Percentiles rank a stretch among this genome's conserved stretches.
Evolutionary conservation across 2,329 filamentous ascomycete species (phyloP).

Genomic region (Piedraia hortae): DNA sequence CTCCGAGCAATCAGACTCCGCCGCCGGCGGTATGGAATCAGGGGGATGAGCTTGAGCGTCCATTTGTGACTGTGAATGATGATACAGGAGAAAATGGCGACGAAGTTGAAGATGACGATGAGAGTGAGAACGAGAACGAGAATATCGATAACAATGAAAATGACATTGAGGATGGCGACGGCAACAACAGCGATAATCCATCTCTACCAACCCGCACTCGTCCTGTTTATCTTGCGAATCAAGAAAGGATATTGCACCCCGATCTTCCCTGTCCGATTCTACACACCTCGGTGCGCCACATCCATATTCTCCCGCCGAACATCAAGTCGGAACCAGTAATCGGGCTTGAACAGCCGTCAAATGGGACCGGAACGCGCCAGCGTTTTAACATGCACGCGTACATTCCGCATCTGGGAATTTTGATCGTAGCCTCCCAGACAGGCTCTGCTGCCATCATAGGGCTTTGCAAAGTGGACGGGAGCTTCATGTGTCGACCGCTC

Average conservation of each 20-base stretch:
- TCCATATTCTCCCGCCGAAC: slow-evolving; percentile 18
- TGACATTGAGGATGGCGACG: not conserved
- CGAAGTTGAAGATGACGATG: slow-evolving; percentile 1
- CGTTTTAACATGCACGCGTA: slow-evolving; percentile 34
- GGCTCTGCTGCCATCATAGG: too few species aligned
- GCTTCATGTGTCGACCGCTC: too few species aligned
- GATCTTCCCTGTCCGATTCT: slow-evolving; percentile 17
- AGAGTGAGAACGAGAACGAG: not conserved
- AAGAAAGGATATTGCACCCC: too few species aligned
- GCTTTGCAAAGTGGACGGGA: too few species aligned
- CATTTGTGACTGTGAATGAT: not conserved
- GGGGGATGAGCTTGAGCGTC: too few species aligned
- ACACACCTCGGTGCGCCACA: slow-evolving; percentile 15
- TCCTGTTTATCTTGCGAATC: too few species aligned
- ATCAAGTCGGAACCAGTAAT: slow-evolving; percentile 9
- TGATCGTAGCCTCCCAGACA: slow-evolving; percentile 39
- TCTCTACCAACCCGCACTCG: too few species aligned
- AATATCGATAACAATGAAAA: not conserved
- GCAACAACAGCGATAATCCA: too few species aligned
- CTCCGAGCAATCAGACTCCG: too few species aligned
- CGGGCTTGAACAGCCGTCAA: slow-evolving; percentile 15
- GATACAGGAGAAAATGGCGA: not conserved
- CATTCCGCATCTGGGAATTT: slow-evolving; percentile 41
- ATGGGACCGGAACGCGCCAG: too few species aligned
- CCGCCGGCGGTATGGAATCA: too few species aligned